These are phyloP conservation scores for Fusarium fujikuroi DNA, from an alignment of 2,329 filamentous ascomycete species.

Conservation along the genomic window DNA sequence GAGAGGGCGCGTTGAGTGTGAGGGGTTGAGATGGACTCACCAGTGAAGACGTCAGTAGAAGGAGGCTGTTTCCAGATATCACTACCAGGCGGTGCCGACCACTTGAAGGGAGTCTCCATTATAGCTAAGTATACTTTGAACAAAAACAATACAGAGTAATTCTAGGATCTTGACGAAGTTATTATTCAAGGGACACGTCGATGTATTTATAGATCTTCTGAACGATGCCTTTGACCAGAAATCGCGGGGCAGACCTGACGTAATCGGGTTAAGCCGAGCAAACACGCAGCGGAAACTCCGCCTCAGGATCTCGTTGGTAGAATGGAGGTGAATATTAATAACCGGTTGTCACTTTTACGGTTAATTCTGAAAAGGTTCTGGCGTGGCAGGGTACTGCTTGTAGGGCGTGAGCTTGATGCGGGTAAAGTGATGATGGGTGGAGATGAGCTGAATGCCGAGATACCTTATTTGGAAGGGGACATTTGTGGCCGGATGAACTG, in stretches of 20 bases:
- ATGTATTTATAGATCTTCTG: constrained; percentile 10
- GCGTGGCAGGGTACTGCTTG: not conserved
- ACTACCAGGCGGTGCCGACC: constrained; percentile 69
- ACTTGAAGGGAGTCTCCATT: constrained; percentile 47
- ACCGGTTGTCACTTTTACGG: not conserved
- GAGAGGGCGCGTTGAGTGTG: not conserved
- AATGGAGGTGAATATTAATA: not conserved
- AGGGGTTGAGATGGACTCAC: constrained; percentile 45
- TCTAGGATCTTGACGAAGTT: not conserved
- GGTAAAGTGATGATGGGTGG: not conserved
- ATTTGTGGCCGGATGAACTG: not conserved
- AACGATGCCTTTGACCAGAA: not conserved
- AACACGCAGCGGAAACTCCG: constrained; percentile 12
- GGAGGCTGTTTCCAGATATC: constrained; percentile 85
- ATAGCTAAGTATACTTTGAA: not conserved
- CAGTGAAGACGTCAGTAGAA: constrained; percentile 72
- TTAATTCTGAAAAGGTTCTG: not conserved
- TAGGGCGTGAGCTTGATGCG: not conserved
- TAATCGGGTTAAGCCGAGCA: constrained; percentile 14
- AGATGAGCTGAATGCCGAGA: not conserved
- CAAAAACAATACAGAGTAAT: not conserved
- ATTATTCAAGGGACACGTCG: not conserved
- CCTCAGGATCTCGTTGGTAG: constrained; percentile 1
- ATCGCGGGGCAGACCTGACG: constrained; percentile 35
- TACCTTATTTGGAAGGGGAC: not conserved